These are phyloP conservation scores for Peribolospora kevripleyi DNA, from an alignment of 768 basidiomycete species.

Conservation along the genomic window DNA sequence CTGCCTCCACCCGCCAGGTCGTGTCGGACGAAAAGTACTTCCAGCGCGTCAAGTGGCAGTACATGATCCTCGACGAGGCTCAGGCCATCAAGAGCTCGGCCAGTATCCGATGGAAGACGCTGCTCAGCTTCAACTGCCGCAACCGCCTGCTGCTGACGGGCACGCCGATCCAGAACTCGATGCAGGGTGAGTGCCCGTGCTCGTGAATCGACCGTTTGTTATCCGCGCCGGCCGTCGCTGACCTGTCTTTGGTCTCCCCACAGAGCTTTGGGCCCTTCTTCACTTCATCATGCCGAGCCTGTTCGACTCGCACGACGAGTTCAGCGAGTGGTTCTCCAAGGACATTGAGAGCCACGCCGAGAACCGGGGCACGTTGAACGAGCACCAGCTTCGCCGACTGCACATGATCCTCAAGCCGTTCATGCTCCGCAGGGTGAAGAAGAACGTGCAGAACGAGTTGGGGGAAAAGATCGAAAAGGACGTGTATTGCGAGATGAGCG, in stretches of 20 bases:
- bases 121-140: constrained; percentile 82
- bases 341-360: constrained; percentile 90
- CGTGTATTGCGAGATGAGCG: constrained; percentile 77
- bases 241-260: not conserved
- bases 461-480: constrained; percentile 99
- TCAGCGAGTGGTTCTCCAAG: constrained; percentile 99
- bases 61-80: constrained; percentile 98
- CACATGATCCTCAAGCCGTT: constrained; percentile 99
- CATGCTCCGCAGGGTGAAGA: constrained; percentile 90
- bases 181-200: constrained; percentile 52
- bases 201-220: constrained; percentile 24
- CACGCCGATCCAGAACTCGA: constrained; percentile 95
- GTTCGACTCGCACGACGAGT: constrained; percentile 97
- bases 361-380: constrained; percentile 65
- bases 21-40: constrained; percentile 96
- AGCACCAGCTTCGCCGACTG: constrained; percentile 74
- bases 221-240: not conserved
- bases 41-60: constrained; percentile 95
- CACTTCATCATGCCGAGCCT: constrained; percentile 99
- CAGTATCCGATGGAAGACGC: constrained; percentile 87
- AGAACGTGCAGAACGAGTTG: constrained; percentile 96
- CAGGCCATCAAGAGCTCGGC: constrained; percentile 98
- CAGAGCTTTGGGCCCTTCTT: constrained; percentile 90
- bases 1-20: constrained; percentile 28
- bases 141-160: constrained; percentile 87